Evolutionary conservation across 106 monocot genomes (phyloP).

Genomic region (Triglochin maritima): DNA sequence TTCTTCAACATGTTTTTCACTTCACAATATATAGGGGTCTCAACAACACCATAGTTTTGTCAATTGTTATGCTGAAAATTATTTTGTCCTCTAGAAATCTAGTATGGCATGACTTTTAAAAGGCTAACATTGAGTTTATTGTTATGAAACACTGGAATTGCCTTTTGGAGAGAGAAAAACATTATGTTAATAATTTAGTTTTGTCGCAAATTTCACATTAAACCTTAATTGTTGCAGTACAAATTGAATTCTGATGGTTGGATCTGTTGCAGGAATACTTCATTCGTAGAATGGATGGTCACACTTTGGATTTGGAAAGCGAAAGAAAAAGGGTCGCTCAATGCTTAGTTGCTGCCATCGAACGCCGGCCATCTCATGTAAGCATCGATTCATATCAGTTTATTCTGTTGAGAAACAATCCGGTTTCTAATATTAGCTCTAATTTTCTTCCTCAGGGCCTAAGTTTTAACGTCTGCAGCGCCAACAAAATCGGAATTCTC

Average conservation of each 20-base stretch:
- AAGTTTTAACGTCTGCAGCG: neutral
- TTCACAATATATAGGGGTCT: too few species aligned
- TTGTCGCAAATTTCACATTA: neutral
- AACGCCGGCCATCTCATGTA: slow-evolving; percentile 10
- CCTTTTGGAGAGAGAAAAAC: too few species aligned
- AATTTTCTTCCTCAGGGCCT: neutral
- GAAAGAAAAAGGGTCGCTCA: slow-evolving; percentile 5
- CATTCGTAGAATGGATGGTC: slow-evolving; percentile 10
- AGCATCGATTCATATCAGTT: neutral
- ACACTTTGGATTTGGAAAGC: slow-evolving; percentile 5
- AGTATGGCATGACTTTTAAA: too few species aligned
- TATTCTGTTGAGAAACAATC: too few species aligned
- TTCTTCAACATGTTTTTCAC: too few species aligned
- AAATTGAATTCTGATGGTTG: too few species aligned
- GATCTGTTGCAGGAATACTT: slow-evolving; percentile 4
- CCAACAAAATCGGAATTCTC: neutral
- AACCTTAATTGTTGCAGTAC: neutral
- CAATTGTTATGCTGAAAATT: too few species aligned
- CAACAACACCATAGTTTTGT: too few species aligned
- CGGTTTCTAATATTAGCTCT: neutral
- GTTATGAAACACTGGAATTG: too few species aligned
- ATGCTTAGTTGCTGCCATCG: slow-evolving; percentile 9
- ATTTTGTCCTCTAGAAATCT: too few species aligned
- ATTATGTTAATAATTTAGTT: too few species aligned
- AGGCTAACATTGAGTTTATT: too few species aligned